Conservation (phyloP, 2,329 filamentous ascomycete genomes). For the Aspergillus sp. region DNA sequence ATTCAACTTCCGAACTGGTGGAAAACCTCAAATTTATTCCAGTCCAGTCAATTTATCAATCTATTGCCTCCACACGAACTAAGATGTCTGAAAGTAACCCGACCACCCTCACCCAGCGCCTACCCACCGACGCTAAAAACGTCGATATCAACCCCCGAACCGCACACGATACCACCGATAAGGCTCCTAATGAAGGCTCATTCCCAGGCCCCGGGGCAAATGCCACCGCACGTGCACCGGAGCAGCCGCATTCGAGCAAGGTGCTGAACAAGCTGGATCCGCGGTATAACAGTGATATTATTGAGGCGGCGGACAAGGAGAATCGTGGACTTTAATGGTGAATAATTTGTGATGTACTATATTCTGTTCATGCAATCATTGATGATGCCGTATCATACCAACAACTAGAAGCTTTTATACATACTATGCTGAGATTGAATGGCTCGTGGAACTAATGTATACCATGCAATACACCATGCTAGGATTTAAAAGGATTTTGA, state of each 20-base stretch:
- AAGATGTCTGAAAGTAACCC: background rate
- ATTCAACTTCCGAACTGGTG: background rate
- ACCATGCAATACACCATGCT: too few relatives aligned
- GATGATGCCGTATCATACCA: background rate
- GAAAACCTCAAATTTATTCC: background rate
- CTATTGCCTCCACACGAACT: background rate
- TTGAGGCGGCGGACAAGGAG: slow-evolving; percentile 1
- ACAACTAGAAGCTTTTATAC: too few relatives aligned
- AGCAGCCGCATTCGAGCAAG: slow-evolving; percentile 5
- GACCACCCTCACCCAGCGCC: background rate
- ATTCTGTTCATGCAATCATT: background rate
- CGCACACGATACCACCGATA: background rate
- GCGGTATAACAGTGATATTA: slow-evolving; percentile 3
- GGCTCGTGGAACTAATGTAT: too few relatives aligned
- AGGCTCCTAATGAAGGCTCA: background rate
- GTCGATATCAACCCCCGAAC: background rate
- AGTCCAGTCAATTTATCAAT: background rate
- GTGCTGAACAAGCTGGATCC: slow-evolving; percentile 3
- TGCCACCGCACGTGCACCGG: background rate
- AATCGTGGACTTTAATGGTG: background rate
- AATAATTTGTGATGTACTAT: background rate
- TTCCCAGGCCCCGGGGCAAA: slow-evolving; percentile 1
- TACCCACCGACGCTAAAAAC: background rate
- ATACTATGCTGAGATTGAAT: too few relatives aligned
- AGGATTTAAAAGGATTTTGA: too few relatives aligned